Base-by-base conservation (phyloP, 2,329 filamentous ascomycete genomes). In the Zalaria obscura region DNA sequence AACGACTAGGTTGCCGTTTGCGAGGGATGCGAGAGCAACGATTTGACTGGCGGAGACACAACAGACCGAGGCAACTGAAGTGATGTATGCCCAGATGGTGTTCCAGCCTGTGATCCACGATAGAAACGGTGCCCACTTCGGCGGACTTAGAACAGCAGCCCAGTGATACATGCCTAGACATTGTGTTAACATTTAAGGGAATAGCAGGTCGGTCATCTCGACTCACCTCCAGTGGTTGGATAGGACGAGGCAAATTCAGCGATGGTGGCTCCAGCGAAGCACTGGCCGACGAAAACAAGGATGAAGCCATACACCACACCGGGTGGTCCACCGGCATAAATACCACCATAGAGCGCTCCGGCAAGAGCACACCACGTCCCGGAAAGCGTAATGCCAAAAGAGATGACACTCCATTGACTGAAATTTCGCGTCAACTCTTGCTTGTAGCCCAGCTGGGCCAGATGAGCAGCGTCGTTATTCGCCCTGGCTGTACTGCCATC, bases 321-420 rank as follows among this genome's bases (percentile, higher is more conserved):
- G 8, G 44, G 44, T 10, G 46, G 46, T 6, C 46, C 44, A n/a
- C 46, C 40, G 26, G 40, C 40, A 37, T 36, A 27, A 9, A 46
- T 44, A 35, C 43, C 47, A 25, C 41, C 44, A 5, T 40, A 40
- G 8, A 47, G 31, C 29, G 42, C 47, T 10, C 44, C 40, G 10
- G 40, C 43, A n/a, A 47, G 40, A 38, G 41, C 47, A 25, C 45
- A 45, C 43, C 47, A 47, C 28, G 45, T 44, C 25, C 44, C 44
- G 18, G 43, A 47, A 32, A 43, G 41, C 34, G 43, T 47, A 5
- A 41, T 45, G 27, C 43, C 40, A 25, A 42, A 36, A 4, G 36
- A 36, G 11, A 42, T 39, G 7, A 42, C 18, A 39, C 40, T 42
- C n/a, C 38, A 31, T 36, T 38, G 29, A 27, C 31, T 35, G 31